Evolutionary conservation across 2,329 filamentous ascomycete genomes (phyloP).

Genomic region (Colletotrichum higginsianum): DNA sequence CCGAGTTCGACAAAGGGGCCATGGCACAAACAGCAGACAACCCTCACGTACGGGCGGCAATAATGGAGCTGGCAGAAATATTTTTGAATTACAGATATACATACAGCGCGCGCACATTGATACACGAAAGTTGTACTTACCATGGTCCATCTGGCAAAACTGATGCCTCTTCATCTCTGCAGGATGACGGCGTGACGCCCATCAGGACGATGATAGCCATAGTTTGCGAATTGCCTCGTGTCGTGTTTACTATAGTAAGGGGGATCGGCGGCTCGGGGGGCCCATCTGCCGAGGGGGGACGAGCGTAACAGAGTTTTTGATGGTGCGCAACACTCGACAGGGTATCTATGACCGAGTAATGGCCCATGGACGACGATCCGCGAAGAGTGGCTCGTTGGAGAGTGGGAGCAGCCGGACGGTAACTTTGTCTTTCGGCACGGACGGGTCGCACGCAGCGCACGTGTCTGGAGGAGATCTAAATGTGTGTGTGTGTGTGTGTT

Average conservation of each 20-base stretch:
- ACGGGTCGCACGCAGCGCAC: background rate
- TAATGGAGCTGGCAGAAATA: background rate
- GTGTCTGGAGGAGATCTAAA: background rate
- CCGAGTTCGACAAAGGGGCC: background rate
- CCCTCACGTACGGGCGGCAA: too few relatives aligned
- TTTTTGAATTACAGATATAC: background rate
- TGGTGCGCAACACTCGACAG: constrained; percentile 5
- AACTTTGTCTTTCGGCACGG: constrained; percentile 4
- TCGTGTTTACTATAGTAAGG: background rate
- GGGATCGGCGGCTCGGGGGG: constrained; percentile 2
- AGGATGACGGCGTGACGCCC: background rate
- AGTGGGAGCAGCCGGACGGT: constrained; percentile 7
- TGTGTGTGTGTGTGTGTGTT: too few relatives aligned
- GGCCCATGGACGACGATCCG: background rate
- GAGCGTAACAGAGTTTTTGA: constrained; percentile 11
- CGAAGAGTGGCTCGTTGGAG: background rate
- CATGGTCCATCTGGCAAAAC: background rate
- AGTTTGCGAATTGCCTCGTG: constrained; percentile 12
- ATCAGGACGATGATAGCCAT: constrained; percentile 9
- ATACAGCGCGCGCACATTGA: background rate
- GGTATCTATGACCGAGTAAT: constrained; percentile 3
- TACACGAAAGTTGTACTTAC: background rate
- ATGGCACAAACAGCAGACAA: background rate
- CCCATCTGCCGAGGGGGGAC: constrained; percentile 5
- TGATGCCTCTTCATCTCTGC: background rate